Base-by-base conservation (phyloP, 805 yeast species). In the Tetrapisispora pingtungensis region DNA sequence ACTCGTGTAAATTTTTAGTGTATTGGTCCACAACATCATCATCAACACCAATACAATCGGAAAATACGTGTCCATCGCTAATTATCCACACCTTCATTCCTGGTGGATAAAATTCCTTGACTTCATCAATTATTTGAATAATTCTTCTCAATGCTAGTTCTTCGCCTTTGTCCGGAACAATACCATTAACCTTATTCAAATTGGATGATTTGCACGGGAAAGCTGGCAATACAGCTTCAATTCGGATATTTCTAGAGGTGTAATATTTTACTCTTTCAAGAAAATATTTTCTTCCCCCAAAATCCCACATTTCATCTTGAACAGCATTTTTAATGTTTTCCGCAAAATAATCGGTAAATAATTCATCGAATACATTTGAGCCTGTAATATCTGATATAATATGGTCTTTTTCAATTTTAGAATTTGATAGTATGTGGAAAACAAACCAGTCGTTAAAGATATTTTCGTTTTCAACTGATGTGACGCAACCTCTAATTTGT, bases 181-280 rank as follows among this genome's bases (percentile, higher is more conserved):
- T 46, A 6, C 74, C 71, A 32, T 67, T 63, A 3, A 77, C 82
- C 53, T 78, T 78, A 31, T 72, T 67, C 27, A 56, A 44, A 51
- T 78, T 78, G n/a, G 81, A 75, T 0, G 81, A 74, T 55, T 77
- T 78, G 53, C 82, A 77, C 10, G 83, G 83, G 48, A 78, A 78
- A 0, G 83, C 83, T 6, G 83, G 83, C 41, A 78, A 61, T 8
- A 77, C 78, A 13, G 78, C 74, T 56, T 77, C 78, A 48, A 78
- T 67, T 33, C 68, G 69, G 27, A 69, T 44, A 49, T 66, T 62
- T 54, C 77, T 67, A 34, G 71, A 65, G 20, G 78, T 75, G 54
- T 74, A 78, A 54, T 70, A 75, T 26, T 64, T 62, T 5, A 71
- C 69, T 43, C 65, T 67, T 24, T 64, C 58, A 10, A 67, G 55